Base-by-base conservation (phyloP, 2,329 filamentous ascomycete genomes). In the Laburnicola sp. region DNA sequence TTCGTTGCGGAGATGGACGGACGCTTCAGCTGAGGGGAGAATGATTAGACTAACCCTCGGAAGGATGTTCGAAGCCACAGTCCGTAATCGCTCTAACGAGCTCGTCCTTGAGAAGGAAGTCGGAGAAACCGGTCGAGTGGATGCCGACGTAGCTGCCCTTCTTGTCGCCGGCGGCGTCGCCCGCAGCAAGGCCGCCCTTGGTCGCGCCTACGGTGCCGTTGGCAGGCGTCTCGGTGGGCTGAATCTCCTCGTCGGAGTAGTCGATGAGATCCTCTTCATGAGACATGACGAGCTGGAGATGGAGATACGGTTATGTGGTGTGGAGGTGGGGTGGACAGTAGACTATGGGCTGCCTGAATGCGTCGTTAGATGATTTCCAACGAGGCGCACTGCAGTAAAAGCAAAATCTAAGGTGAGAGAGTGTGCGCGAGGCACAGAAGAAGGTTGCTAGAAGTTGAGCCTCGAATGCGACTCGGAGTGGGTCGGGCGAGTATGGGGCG, bases 11-110 rank as follows among this genome's bases (percentile, higher is more conserved):
- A 79, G 80, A 83, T 84, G 82, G 82, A 85, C 81, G 81, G 82
- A 85, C 82, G 80, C 81, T 83, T 75, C 75, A 76, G 67, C 70
- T 73, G 69, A 71, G 71, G 72, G 74, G 73, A 75, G 49, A 45
- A 82, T 78, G 81, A 81, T 81, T 80, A 79, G 81, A 99, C 94
- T 99, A 92, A 99, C 94, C 94, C 91, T 97, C 94, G 88, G 94
- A 99, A 84, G 94, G 94, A 97, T 99, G 94, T 85, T 99, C 94
- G 91, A 99, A 99, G 82, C 94, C 94, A 88, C 94, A 97, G 84
- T 99, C 94, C 84, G 92, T 94, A 78, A 99, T 99, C 79, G 94
- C 94, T 82, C 94, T 91, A 71, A 97, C 85, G 77, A 99, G 90
- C 82, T 97, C 93, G 69, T 92, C 90, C 86, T 97, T 99, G 80